phyloP scores from a whole-genome alignment of 2,329 filamentous ascomycete genomes.

The Neoarthrinium moseri region DNA sequence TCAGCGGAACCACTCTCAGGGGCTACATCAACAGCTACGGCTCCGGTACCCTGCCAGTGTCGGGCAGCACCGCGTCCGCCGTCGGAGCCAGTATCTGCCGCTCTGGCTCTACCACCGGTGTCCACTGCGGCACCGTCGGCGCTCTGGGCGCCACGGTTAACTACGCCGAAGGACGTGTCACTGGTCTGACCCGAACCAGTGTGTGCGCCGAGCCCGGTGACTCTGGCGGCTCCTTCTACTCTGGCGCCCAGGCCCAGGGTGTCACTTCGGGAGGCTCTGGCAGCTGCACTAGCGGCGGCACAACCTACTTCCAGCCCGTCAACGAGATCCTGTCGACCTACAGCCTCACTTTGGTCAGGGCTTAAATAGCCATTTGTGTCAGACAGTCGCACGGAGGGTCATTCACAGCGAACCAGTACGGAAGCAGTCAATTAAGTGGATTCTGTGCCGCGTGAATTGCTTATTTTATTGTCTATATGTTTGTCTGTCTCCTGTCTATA shows the following conservation, averaged over 20 bases:
- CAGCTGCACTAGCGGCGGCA: slow-evolving; percentile 34
- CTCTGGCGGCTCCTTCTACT: slow-evolving; percentile 39
- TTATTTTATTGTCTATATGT: no score
- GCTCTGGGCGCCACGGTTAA: slow-evolving; percentile 32
- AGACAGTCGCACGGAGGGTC: no score
- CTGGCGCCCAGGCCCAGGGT: slow-evolving; percentile 39
- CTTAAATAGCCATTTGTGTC: slow-evolving; percentile 16
- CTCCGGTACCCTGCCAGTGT: slow-evolving; percentile 28
- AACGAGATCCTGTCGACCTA: slow-evolving; percentile 39
- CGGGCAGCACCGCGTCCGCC: slow-evolving; percentile 35
- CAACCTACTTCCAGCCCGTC: slow-evolving; percentile 40
- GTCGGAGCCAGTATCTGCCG: slow-evolving; percentile 37
- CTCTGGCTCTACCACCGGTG: slow-evolving; percentile 39
- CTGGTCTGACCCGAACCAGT: slow-evolving; percentile 37
- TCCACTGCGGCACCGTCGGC: slow-evolving; percentile 36
- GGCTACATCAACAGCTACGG: slow-evolving; percentile 33
- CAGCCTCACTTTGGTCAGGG: slow-evolving; percentile 27
- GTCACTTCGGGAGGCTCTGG: slow-evolving; percentile 39
- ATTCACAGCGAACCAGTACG: no score
- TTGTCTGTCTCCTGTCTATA: no score
- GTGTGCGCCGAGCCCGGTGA: slow-evolving; percentile 41
- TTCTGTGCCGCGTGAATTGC: no score
- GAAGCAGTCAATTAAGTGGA: no score
- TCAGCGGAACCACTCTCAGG: slow-evolving; percentile 31
- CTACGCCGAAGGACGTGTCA: slow-evolving; percentile 37